Percentiles rank a stretch among this genome's conserved stretches.
Conservation (phyloP, 2,329 filamentous ascomycete genomes). For the Sporothrix sp. region DNA sequence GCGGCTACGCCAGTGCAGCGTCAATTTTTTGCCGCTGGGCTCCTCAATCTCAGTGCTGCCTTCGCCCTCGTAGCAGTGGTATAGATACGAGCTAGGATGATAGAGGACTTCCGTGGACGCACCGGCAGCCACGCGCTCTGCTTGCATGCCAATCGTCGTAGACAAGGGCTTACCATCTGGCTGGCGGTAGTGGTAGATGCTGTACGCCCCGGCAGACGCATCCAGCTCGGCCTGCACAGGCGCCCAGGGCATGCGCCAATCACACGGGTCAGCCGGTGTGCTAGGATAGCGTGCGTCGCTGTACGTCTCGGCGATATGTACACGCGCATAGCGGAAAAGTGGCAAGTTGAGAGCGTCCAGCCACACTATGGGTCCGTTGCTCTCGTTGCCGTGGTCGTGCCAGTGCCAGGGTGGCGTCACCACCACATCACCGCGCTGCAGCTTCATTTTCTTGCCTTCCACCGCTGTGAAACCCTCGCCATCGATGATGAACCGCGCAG, state of each 20-base stretch:
- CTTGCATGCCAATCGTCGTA: not conserved
- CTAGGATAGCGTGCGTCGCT: constrained; percentile 31
- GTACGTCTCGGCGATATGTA: constrained; percentile 44
- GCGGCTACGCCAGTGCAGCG: not conserved
- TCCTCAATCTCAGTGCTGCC: not conserved
- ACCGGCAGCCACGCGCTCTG: not conserved
- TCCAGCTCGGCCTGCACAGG: not conserved
- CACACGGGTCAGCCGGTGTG: not conserved
- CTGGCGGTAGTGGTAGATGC: not conserved
- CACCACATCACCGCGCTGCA: constrained; percentile 43
- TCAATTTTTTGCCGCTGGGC: not conserved
- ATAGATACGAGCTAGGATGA: constrained; percentile 1
- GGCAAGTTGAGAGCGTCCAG: constrained; percentile 46
- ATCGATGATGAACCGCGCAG: constrained; percentile 46
- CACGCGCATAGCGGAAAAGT: constrained; percentile 38
- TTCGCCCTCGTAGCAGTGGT: constrained; percentile 3
- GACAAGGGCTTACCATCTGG: not conserved
- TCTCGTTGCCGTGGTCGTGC: constrained; percentile 48
- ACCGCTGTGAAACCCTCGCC: constrained; percentile 47
- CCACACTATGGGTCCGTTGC: constrained; percentile 45
- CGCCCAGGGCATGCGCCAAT: not conserved
- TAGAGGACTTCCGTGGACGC: not conserved
- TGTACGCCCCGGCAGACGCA: not conserved
- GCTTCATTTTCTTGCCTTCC: constrained; percentile 37
- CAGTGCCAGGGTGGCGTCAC: constrained; percentile 47